phyloP scores from a whole-genome alignment of 1,139 yeast genomes.

The Suhomyces chickasaworum region DNA sequence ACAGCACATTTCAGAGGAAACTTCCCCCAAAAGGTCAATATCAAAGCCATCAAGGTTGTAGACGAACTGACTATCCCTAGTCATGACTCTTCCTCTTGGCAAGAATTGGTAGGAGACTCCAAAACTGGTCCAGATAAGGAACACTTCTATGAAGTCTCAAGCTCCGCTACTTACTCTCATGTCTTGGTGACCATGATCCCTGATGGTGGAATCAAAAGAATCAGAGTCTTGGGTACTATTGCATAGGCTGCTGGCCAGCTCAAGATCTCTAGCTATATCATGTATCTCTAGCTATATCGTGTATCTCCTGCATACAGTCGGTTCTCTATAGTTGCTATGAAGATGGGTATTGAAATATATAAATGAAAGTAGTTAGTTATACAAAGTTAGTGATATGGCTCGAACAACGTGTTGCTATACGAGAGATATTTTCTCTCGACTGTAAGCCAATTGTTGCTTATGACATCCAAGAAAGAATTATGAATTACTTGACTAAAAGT shows the following conservation, averaged over 20 bases:
- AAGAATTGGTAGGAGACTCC: slow-evolving; percentile 59
- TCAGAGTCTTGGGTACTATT: slow-evolving; percentile 74
- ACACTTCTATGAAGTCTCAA: slow-evolving; percentile 53
- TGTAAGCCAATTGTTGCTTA: not conserved
- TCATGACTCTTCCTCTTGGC: slow-evolving; percentile 55
- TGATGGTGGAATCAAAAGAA: slow-evolving; percentile 93
- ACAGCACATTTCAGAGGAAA: slow-evolving; percentile 95
- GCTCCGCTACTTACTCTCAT: slow-evolving; percentile 51
- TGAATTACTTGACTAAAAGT: slow-evolving; percentile 3
- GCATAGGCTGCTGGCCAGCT: slow-evolving; percentile 19
- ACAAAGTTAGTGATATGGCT: slow-evolving; percentile 13
- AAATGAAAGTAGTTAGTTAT: slow-evolving; percentile 8
- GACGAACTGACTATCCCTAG: slow-evolving; percentile 39
- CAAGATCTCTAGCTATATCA: not conserved
- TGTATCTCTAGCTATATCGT: too few species aligned
- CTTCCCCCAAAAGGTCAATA: slow-evolving; percentile 75
- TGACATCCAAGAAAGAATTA: slow-evolving; percentile 4
- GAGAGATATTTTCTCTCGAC: slow-evolving; percentile 13
- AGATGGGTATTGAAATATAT: not conserved
- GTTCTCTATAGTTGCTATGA: not conserved
- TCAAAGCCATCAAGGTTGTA: slow-evolving; percentile 55
- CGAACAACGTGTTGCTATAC: slow-evolving; percentile 18
- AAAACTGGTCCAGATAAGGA: slow-evolving; percentile 82
- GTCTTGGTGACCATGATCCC: slow-evolving; percentile 84
- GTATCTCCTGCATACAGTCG: not conserved